Percentiles rank a stretch among this genome's conserved stretches.
These are phyloP conservation scores for Selenicereus undatus DNA, from an alignment of 148 eudicot species.

Conservation along the genomic window DNA sequence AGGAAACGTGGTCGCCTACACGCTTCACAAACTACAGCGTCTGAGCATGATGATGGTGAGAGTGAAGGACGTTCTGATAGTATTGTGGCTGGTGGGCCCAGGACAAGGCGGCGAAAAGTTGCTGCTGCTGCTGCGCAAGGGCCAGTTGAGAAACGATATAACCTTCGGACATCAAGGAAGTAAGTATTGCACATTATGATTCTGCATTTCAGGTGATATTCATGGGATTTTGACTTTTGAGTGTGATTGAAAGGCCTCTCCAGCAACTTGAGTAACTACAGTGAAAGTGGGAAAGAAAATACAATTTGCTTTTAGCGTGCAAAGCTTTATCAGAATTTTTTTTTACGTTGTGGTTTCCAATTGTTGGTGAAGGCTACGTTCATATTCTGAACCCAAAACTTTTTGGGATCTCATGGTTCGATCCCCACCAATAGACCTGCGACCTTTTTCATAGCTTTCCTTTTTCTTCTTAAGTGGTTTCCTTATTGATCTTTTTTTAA, in stretches of 20 bases:
- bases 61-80: constrained; percentile 72
- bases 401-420: not conserved
- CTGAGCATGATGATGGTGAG: constrained; percentile 44
- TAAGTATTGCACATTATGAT: constrained; percentile 32
- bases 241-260: not conserved
- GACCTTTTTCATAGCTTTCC: not conserved
- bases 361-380: not conserved
- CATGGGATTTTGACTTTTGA: not conserved
- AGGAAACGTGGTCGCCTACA: constrained; percentile 53
- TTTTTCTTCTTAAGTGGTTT: not conserved
- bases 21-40: constrained; percentile 48
- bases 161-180: constrained; percentile 70
- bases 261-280: too few species aligned
- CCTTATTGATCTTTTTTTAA: not conserved
- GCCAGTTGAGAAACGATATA: constrained; percentile 59
- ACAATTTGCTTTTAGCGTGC: not conserved
- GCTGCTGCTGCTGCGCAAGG: constrained; percentile 40
- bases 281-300: not conserved
- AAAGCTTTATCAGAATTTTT: too few species aligned
- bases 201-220: constrained; percentile 3
- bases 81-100: constrained; percentile 47
- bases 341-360: not conserved
- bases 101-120: constrained; percentile 59
- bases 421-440: not conserved
- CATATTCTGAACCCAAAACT: not conserved